Percentiles rank a stretch among this genome's conserved stretches.
Evolutionary conservation across 208 protist genomes (phyloP).

Genomic region (Crithidia sp.): DNA sequence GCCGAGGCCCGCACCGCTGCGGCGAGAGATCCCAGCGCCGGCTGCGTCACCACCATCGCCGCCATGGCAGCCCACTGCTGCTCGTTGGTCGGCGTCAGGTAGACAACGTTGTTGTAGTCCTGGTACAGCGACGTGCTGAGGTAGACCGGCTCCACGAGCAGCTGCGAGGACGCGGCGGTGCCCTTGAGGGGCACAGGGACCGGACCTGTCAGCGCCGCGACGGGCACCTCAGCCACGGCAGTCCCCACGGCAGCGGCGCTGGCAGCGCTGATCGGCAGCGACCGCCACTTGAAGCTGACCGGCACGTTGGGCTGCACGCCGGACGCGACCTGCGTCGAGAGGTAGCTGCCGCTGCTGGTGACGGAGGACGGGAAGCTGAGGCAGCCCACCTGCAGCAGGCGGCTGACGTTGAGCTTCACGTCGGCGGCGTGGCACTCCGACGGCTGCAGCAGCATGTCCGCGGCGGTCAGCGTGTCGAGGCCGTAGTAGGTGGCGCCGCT

Average conservation of each 20-base stretch:
- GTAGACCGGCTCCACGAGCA: constrained; percentile 24
- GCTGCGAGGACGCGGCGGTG: neutral
- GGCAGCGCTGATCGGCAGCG: neutral
- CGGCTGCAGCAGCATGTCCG: constrained; percentile 14
- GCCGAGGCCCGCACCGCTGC: neutral
- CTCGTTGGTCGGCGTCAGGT: constrained; percentile 32
- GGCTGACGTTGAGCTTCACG: constrained; percentile 17
- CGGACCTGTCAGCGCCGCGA: constrained; percentile 5
- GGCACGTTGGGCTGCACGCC: neutral
- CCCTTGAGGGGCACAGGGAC: neutral
- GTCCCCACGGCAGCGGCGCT: neutral
- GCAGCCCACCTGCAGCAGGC: constrained; percentile 15
- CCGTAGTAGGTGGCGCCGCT: constrained; percentile 1
- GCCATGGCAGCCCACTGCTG: constrained; percentile 32
- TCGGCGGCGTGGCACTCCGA: constrained; percentile 19
- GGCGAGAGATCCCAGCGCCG: neutral
- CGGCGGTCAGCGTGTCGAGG: constrained; percentile 6
- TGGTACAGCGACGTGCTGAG: constrained; percentile 18
- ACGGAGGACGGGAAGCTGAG: neutral
- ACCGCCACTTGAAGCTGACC: neutral
- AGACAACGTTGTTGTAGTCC: constrained; percentile 26
- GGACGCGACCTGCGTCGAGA: constrained; percentile 9
- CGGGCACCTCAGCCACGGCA: neutral
- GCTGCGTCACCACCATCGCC: constrained; percentile 3
- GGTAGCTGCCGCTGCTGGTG: constrained; percentile 4